These are phyloP conservation scores for Thermothelomyces thermophilus DNA, from an alignment of 2,329 filamentous ascomycete species.

Conservation along the genomic window DNA sequence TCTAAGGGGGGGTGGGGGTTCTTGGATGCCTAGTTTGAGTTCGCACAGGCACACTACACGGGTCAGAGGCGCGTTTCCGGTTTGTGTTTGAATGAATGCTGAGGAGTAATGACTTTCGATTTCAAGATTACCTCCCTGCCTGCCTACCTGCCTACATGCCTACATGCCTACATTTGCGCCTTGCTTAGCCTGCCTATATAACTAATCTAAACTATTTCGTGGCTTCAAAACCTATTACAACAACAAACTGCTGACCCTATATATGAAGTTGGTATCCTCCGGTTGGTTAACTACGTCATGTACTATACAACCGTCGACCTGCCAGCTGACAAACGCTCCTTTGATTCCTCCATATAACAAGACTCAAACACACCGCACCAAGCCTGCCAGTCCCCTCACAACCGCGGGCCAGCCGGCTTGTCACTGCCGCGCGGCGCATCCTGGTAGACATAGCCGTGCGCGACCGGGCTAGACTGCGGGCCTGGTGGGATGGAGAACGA, in stretches of 20 bases:
- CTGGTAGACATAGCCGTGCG: constrained; percentile 55
- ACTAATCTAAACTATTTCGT: neutral
- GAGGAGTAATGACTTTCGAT: no score
- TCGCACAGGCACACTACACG: no score
- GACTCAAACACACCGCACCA: neutral
- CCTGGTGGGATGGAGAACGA: constrained; percentile 28
- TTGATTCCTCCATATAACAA: no score
- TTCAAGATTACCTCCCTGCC: neutral
- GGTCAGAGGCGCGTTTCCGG: neutral
- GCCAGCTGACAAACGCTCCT: no score
- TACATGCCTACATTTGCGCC: neutral
- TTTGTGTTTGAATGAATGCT: no score
- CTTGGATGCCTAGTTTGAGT: neutral
- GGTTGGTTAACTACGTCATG: no score
- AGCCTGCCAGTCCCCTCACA: constrained; percentile 12
- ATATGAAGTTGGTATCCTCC: no score
- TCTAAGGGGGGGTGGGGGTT: no score
- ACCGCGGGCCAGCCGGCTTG: constrained; percentile 30
- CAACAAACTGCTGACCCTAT: no score
- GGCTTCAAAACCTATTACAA: no score
- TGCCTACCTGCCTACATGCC: no score
- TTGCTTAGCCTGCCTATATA: neutral
- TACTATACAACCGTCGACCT: no score
- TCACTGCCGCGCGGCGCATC: constrained; percentile 32
- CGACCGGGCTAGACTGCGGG: constrained; percentile 42